Percentiles rank a stretch among this genome's conserved stretches.
Evolutionary conservation across 2,329 filamentous ascomycete genomes (phyloP).

Genomic region (Penicillium hesseltinei): DNA sequence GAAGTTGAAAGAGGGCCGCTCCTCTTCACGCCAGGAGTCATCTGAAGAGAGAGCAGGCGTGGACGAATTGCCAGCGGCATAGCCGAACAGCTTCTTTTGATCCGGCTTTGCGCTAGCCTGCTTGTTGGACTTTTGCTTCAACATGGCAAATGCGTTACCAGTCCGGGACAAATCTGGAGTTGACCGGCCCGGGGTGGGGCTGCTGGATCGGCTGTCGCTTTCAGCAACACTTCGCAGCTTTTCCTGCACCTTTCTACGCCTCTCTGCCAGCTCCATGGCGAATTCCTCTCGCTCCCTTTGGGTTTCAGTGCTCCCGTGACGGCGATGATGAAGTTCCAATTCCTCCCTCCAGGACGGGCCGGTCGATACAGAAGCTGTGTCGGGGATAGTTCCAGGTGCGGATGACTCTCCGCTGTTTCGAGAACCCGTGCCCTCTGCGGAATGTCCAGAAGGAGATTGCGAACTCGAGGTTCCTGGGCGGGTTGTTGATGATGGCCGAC

Average conservation of each 20-base stretch:
- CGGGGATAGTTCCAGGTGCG: slow-evolving; percentile 1
- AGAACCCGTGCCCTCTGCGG: slow-evolving; percentile 8
- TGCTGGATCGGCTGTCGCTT: slow-evolving; percentile 44
- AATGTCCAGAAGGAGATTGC: slow-evolving; percentile 12
- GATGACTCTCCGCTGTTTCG: slow-evolving; percentile 19
- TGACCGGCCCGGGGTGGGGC: slow-evolving; percentile 39
- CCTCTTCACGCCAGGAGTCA: slow-evolving; percentile 40
- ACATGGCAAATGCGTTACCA: slow-evolving; percentile 45
- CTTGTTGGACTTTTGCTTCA: slow-evolving; percentile 44
- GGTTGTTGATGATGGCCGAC: not conserved
- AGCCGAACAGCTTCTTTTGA: slow-evolving; percentile 44
- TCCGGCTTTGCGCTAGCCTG: slow-evolving; percentile 32
- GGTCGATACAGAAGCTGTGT: slow-evolving; percentile 10
- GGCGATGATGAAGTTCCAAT: slow-evolving; percentile 41
- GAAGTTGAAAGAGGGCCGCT: slow-evolving; percentile 29
- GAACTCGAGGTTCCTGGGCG: slow-evolving; percentile 10
- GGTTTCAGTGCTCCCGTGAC: slow-evolving; percentile 49
- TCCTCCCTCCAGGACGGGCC: slow-evolving; percentile 50
- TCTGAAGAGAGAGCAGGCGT: slow-evolving; percentile 36
- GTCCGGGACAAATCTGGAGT: slow-evolving; percentile 35
- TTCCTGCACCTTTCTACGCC: slow-evolving; percentile 49
- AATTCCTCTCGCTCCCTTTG: slow-evolving; percentile 50
- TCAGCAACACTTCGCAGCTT: slow-evolving; percentile 47
- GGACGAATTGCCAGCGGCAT: slow-evolving; percentile 38
- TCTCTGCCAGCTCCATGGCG: slow-evolving; percentile 49